phyloP scores from a whole-genome alignment of 2,329 filamentous ascomycete species.

The Colletotrichum sp. region DNA sequence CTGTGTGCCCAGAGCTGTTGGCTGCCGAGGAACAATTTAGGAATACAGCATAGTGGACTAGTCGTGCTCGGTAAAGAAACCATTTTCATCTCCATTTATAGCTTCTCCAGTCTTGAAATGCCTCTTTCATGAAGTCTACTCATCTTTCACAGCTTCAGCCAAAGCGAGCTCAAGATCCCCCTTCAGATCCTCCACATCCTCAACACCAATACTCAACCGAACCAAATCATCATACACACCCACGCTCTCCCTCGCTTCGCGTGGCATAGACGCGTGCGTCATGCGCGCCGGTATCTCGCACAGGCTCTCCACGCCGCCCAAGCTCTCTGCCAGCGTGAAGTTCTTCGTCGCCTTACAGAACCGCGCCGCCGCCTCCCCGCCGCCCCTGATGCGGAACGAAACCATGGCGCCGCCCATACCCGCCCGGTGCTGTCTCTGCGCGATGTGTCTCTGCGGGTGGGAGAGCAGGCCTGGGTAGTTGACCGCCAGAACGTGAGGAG shows the following conservation, averaged over 20 bases:
- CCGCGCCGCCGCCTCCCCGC: accelerated
- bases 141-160: not conserved
- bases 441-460: not conserved
- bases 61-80: not conserved
- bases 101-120: not conserved
- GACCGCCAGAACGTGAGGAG: not conserved
- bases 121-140: not conserved
- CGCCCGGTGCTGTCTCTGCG: not conserved
- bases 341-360: not conserved
- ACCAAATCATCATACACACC: not conserved
- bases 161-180: not conserved
- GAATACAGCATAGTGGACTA: not conserved
- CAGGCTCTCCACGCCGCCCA: not conserved
- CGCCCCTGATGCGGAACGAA: not conserved
- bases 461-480: not conserved
- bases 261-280: not conserved
- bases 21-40: not conserved
- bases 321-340: not conserved
- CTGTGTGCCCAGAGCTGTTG: not conserved
- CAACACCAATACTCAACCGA: not conserved
- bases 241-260: not conserved
- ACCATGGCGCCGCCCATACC: not conserved
- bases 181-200: not conserved
- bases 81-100: not conserved
- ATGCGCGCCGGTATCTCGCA: not conserved